Conservation (phyloP, 139 green algal genomes). For the Pseudopediastrum boryanum region DNA sequence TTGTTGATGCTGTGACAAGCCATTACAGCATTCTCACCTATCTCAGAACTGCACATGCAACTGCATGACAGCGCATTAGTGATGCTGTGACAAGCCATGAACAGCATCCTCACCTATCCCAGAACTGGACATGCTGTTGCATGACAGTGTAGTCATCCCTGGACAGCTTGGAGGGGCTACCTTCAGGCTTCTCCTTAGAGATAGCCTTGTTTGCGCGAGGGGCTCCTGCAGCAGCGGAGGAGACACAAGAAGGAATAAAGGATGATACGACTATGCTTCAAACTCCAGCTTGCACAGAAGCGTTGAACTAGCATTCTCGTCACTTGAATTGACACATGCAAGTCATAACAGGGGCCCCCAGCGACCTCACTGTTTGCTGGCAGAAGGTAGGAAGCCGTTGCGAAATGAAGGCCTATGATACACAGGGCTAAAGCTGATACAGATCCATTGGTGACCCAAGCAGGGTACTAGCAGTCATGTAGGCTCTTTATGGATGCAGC, state of each 20-base stretch:
- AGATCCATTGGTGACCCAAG: neutral
- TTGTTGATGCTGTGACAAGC: constrained; percentile 4
- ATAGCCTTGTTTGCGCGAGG: constrained; percentile 48
- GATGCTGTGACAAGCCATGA: neutral
- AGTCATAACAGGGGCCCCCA: neutral
- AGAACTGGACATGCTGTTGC: constrained; percentile 69
- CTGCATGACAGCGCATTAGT: too few species aligned
- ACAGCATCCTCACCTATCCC: constrained; percentile 43
- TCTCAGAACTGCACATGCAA: too few species aligned
- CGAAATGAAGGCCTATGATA: neutral
- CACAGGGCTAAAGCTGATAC: neutral
- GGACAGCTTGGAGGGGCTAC: constrained; percentile 38
- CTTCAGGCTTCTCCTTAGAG: constrained; percentile 39
- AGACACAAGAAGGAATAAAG: neutral
- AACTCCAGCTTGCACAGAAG: neutral
- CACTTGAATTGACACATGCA: neutral
- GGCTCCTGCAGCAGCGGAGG: constrained; percentile 13
- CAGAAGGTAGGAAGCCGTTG: neutral
- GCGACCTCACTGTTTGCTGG: neutral
- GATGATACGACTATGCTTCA: neutral
- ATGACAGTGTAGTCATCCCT: constrained; percentile 46
- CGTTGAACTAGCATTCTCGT: neutral
- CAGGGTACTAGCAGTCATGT: neutral
- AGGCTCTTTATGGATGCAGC: too few species aligned
- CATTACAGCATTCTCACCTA: constrained; percentile 26